Evolutionary conservation across 495 filamentous ascomycete genomes (phyloP).

Genomic region (Penicillium maclennaniae): DNA sequence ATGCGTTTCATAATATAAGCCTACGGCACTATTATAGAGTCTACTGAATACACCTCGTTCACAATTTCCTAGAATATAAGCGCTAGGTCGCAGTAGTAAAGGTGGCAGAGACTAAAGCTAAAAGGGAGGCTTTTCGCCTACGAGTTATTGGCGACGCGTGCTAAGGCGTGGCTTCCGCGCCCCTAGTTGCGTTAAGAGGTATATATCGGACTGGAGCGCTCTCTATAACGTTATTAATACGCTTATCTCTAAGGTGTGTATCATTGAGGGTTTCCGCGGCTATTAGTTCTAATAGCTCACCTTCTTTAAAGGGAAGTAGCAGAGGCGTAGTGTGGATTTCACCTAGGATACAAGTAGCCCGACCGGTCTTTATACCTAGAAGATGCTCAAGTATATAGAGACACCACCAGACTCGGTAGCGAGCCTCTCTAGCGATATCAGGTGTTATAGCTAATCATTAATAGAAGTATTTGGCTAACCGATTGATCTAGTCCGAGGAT

Average conservation of each 20-base stretch:
- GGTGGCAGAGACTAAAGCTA: constrained; percentile 43
- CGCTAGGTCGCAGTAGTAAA: constrained; percentile 46
- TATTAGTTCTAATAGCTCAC: constrained; percentile 33
- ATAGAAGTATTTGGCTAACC: constrained; percentile 28
- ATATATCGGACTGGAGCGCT: constrained; percentile 37
- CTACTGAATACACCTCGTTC: constrained; percentile 54
- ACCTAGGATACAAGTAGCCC: constrained; percentile 57
- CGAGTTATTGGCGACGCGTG: constrained; percentile 20
- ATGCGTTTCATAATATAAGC: constrained; percentile 56
- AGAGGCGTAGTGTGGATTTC: constrained; percentile 56
- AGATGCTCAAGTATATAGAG: constrained; percentile 58
- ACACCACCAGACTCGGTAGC: constrained; percentile 65
- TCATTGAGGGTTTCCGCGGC: constrained; percentile 32
- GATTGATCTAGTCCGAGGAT: constrained; percentile 49
- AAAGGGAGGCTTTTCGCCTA: constrained; percentile 35
- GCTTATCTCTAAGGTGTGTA: constrained; percentile 30
- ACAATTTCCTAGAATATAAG: constrained; percentile 55
- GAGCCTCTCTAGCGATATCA: constrained; percentile 55
- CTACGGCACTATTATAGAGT: constrained; percentile 51
- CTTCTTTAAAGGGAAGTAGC: constrained; percentile 56
- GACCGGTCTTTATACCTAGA: constrained; percentile 60
- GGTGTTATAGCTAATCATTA: constrained; percentile 31
- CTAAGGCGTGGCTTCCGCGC: constrained; percentile 21
- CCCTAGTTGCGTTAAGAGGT: constrained; percentile 33
- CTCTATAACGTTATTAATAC: constrained; percentile 34